Evolutionary conservation across 1,284 basidiomycete genomes (phyloP).

Genomic region (Apiotrichum porosum): DNA sequence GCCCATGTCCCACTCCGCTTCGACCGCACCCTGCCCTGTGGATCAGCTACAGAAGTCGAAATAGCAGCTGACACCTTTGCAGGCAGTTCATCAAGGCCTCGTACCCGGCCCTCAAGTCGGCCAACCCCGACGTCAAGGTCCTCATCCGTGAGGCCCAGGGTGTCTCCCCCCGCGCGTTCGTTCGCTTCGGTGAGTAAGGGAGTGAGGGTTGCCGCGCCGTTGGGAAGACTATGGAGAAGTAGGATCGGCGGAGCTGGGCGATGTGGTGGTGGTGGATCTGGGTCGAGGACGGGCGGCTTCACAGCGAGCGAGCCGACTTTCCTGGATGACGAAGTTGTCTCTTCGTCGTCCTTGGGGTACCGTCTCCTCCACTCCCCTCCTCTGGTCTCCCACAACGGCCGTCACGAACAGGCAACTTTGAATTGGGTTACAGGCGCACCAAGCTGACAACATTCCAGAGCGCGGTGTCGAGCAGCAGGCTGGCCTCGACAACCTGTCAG

Average conservation of each 20-base stretch:
- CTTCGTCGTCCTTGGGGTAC: no score
- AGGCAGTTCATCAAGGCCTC: slow-evolving; percentile 78
- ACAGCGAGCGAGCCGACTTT: no score
- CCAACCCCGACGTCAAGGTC: slow-evolving; percentile 85
- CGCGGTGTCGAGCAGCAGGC: slow-evolving; percentile 44
- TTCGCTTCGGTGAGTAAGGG: slow-evolving; percentile 72
- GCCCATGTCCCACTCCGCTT: no score
- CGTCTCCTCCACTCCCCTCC: no score
- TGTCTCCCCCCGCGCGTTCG: slow-evolving; percentile 81
- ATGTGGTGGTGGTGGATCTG: background rate
- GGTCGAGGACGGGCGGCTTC: background rate
- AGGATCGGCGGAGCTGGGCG: background rate
- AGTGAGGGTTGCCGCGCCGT: no score
- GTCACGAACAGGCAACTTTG: background rate
- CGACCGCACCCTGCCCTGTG: no score
- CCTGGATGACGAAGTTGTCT: no score
- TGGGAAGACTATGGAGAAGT: background rate
- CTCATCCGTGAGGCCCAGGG: slow-evolving; percentile 85
- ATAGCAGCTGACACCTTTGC: slow-evolving; percentile 19
- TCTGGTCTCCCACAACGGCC: background rate
- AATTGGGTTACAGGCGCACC: background rate
- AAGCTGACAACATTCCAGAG: slow-evolving; percentile 26
- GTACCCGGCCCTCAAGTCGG: slow-evolving; percentile 76
- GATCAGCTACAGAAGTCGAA: no score
- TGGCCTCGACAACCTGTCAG: slow-evolving; percentile 38